Evolutionary conservation across 169 alveolate species (phyloP).

Genomic region (Plasmodium sp.): DNA sequence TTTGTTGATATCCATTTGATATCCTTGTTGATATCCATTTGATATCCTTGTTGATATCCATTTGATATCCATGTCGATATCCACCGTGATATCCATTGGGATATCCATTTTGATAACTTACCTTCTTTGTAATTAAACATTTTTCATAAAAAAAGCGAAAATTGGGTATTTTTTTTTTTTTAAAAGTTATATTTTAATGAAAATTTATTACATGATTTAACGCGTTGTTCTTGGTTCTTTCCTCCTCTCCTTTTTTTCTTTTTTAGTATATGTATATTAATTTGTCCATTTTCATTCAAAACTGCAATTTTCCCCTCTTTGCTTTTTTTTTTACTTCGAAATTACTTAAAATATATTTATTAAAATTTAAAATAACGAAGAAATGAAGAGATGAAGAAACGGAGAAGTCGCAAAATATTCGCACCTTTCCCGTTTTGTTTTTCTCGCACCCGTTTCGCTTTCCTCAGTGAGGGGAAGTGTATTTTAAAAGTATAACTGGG

Average conservation of each 20-base stretch:
- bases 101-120: background rate
- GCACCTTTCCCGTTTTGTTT: slow-evolving; percentile 19
- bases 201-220: slow-evolving; percentile 44
- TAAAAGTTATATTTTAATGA: slow-evolving; percentile 29
- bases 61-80: background rate
- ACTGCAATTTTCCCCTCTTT: slow-evolving; percentile 2
- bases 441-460: background rate
- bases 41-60: background rate
- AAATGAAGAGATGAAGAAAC: slow-evolving; percentile 17
- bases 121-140: slow-evolving; percentile 28
- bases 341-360: slow-evolving; percentile 36
- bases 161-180: background rate
- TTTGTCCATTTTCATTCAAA: slow-evolving; percentile 64
- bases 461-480: background rate
- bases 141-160: slow-evolving; percentile 36
- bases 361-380: slow-evolving; percentile 17
- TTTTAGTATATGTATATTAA: slow-evolving; percentile 57
- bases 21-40: background rate
- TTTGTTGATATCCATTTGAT: background rate
- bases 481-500: slow-evolving; percentile 21
- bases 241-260: slow-evolving; percentile 27
- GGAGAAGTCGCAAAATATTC: slow-evolving; percentile 10
- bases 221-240: slow-evolving; percentile 17
- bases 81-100: background rate
- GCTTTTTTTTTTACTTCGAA: slow-evolving; percentile 6